Conservation (phyloP, 768 basidiomycete genomes). For the Leccinum uliginosum region DNA sequence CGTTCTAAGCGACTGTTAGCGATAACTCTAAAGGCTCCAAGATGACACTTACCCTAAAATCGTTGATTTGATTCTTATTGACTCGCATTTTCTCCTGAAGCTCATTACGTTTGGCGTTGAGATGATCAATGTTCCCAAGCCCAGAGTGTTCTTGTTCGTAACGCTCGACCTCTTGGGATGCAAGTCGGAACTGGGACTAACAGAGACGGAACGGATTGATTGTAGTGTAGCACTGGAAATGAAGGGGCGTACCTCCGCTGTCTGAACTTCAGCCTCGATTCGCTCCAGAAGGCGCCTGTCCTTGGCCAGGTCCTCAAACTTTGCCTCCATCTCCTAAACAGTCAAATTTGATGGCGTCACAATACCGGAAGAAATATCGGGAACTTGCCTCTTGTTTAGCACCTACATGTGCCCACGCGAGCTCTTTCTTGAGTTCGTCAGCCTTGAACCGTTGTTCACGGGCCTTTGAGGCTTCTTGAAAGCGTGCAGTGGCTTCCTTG, state of each 20-base stretch:
- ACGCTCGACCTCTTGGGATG: conserved; percentile 33
- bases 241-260: conserved; percentile 33
- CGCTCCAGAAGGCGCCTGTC: conserved; percentile 35
- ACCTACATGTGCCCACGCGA: conserved; percentile 85
- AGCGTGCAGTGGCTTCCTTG: conserved; percentile 53
- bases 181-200: conserved; percentile 33
- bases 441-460: conserved; percentile 63
- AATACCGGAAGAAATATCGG: not conserved
- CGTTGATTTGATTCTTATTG: conserved; percentile 41
- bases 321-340: conserved; percentile 40
- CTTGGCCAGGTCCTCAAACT: conserved; percentile 40
- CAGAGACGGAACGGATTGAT: not conserved
- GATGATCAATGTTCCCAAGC: conserved; percentile 45
- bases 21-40: not conserved
- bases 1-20: conserved; percentile 34
- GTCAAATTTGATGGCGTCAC: not conserved
- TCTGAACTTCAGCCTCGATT: conserved; percentile 36
- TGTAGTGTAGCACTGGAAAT: conserved; percentile 2
- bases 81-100: conserved; percentile 39
- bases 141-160: conserved; percentile 38
- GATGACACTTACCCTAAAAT: conserved; percentile 39
- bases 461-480: conserved; percentile 72
- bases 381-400: conserved; percentile 58
- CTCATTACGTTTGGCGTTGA: conserved; percentile 36
- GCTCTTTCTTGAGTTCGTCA: conserved; percentile 70